Conservation (phyloP, 495 filamentous ascomycete genomes). For the Neurospora sp. region DNA sequence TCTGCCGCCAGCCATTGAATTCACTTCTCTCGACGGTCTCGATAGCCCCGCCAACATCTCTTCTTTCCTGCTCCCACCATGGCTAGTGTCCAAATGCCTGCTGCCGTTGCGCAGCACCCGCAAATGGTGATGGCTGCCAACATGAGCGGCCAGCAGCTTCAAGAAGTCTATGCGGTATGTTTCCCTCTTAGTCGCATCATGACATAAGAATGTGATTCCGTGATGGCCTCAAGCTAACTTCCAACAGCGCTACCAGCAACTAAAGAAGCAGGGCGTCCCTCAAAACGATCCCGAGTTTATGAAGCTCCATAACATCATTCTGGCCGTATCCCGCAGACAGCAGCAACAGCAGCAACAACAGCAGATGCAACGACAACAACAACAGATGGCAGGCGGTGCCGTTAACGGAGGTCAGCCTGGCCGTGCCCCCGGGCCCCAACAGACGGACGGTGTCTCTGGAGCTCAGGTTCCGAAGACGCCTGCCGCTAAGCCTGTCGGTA, state of each 20-base stretch:
- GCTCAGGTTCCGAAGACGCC: conserved; percentile 23
- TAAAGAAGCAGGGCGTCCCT: conserved; percentile 66
- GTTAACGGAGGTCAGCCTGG: conserved; percentile 33
- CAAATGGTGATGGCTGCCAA: conserved; percentile 46
- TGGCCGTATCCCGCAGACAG: conserved; percentile 50
- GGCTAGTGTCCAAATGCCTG: conserved; percentile 67
- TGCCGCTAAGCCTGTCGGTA: conserved; percentile 20
- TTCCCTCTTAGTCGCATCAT: not conserved
- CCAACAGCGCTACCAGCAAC: conserved; percentile 64
- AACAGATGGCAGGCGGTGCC: conserved; percentile 35
- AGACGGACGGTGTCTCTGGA: conserved; percentile 3
- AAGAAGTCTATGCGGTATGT: conserved; percentile 52
- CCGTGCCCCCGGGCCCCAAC: conserved; percentile 20
- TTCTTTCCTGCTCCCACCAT: conserved; percentile 37
- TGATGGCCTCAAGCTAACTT: conserved; percentile 20
- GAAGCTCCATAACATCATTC: conserved; percentile 58
- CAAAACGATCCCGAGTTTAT: conserved; percentile 70
- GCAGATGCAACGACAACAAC: conserved; percentile 26
- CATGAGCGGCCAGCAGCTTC: conserved; percentile 49
- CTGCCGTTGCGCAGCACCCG: conserved; percentile 46
- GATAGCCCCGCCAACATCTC: not conserved
- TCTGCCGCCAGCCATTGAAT: conserved; percentile 11
- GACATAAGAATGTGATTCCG: not conserved
- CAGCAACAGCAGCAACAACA: conserved; percentile 39
- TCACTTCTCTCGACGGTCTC: conserved; percentile 6